Evolutionary conservation across 257 asterid genomes (phyloP).

Genomic region (Scutellaria minor): DNA sequence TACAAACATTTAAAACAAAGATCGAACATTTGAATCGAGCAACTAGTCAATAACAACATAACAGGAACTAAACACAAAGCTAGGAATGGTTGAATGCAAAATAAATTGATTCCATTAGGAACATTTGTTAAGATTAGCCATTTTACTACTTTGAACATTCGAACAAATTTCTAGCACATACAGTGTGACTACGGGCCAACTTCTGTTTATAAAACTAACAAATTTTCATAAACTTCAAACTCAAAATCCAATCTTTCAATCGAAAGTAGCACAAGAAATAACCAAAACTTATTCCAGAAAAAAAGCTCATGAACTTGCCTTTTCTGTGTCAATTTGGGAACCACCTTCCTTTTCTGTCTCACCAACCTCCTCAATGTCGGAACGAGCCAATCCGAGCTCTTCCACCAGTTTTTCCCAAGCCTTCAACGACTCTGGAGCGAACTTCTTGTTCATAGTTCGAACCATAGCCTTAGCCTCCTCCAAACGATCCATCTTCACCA

Average conservation of each 20-base stretch:
- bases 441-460: slow-evolving; percentile 64
- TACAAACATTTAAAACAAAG: neutral
- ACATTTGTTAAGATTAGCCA: neutral
- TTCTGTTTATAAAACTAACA: neutral
- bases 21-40: slow-evolving; percentile 3
- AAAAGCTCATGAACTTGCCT: slow-evolving; percentile 36
- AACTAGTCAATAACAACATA: neutral
- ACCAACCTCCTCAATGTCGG: slow-evolving; percentile 29
- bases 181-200: neutral
- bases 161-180: neutral
- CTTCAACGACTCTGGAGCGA: slow-evolving; percentile 61
- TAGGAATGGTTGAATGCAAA: neutral
- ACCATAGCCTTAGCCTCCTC: slow-evolving; percentile 64
- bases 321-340: slow-evolving; percentile 28
- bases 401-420: slow-evolving; percentile 67
- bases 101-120: neutral
- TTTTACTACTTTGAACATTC: neutral
- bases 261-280: slow-evolving; percentile 24
- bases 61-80: neutral
- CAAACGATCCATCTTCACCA: slow-evolving; percentile 51
- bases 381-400: slow-evolving; percentile 58
- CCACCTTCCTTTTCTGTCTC: slow-evolving; percentile 27
- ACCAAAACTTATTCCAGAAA: slow-evolving; percentile 14
- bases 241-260: slow-evolving; percentile 23
- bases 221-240: neutral